Conservation (phyloP, 345 rosid species). For the Brassica nigra region DNA sequence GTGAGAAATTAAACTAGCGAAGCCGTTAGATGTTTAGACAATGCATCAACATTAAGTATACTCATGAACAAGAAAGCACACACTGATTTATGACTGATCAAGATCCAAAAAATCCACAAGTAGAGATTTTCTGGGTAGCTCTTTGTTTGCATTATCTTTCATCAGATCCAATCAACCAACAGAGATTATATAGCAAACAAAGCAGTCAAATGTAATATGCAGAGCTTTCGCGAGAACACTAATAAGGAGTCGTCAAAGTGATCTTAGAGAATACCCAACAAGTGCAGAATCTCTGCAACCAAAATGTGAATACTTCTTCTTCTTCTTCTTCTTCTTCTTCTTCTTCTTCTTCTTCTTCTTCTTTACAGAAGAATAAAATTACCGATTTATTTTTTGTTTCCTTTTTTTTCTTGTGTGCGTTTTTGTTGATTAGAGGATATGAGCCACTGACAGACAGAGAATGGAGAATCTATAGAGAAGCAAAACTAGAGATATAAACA, state of each 20-base stretch:
- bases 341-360: background rate
- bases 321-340: background rate
- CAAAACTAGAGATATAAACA: conserved; percentile 4
- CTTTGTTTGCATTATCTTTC: background rate
- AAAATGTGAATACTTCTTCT: conserved; percentile 20
- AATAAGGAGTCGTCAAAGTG: background rate
- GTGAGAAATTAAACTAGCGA: background rate
- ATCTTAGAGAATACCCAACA: conserved; percentile 22
- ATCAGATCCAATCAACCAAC: conserved; percentile 42
- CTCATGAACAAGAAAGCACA: conserved; percentile 7
- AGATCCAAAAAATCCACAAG: conserved; percentile 8
- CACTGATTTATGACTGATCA: background rate
- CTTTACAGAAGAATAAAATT: background rate
- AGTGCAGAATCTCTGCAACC: conserved; percentile 16
- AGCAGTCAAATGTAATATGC: conserved; percentile 41
- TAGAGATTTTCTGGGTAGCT: background rate
- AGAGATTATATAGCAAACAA: background rate
- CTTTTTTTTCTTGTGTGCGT: conserved; percentile 5
- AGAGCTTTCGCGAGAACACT: conserved; percentile 21
- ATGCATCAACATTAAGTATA: conserved; percentile 2
- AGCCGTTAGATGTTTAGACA: background rate
- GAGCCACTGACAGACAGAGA: conserved; percentile 40
- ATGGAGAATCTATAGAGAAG: conserved; percentile 26
- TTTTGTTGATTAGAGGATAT: conserved; percentile 29
- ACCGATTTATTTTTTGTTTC: background rate